Evolutionary conservation across 495 filamentous ascomycete species (phyloP).

Genomic region (Daldinia grandis): DNA sequence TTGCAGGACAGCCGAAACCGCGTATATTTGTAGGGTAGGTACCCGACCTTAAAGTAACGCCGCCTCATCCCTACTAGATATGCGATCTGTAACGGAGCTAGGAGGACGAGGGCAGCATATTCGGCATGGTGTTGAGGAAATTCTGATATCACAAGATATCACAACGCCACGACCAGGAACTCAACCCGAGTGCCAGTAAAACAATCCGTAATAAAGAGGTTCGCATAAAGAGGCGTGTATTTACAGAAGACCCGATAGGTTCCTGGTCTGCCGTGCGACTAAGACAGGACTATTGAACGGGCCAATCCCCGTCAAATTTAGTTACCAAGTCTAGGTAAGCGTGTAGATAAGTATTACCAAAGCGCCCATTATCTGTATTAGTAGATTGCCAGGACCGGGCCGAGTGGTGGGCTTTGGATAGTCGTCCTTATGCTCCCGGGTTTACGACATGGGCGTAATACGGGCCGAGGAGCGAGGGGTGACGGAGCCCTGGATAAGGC

Average conservation of each 20-base stretch:
- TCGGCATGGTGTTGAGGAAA: not conserved
- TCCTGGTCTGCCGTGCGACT: conserved; percentile 3
- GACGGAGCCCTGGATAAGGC: conserved; percentile 9
- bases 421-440: not conserved
- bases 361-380: conserved; percentile 11
- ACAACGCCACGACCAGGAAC: conserved; percentile 7
- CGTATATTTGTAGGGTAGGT: conserved; percentile 17
- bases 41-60: not conserved
- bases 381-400: conserved; percentile 24
- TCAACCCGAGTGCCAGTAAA: not conserved
- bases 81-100: not conserved
- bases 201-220: not conserved
- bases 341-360: conserved; percentile 3
- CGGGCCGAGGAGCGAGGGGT: conserved; percentile 25
- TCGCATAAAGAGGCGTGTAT: conserved; percentile 1
- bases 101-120: conserved; percentile 2
- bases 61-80: not conserved
- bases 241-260: conserved; percentile 2
- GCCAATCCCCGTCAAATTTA: conserved; percentile 4
- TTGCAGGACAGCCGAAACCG: conserved; percentile 21
- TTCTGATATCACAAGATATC: too few relatives aligned
- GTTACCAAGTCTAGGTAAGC: not conserved
- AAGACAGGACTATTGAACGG: not conserved
- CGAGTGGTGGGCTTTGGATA: conserved; percentile 11
- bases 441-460: conserved; percentile 17